Evolutionary conservation across 441 rosid species (phyloP).

Genomic region (Jatropha multifida): DNA sequence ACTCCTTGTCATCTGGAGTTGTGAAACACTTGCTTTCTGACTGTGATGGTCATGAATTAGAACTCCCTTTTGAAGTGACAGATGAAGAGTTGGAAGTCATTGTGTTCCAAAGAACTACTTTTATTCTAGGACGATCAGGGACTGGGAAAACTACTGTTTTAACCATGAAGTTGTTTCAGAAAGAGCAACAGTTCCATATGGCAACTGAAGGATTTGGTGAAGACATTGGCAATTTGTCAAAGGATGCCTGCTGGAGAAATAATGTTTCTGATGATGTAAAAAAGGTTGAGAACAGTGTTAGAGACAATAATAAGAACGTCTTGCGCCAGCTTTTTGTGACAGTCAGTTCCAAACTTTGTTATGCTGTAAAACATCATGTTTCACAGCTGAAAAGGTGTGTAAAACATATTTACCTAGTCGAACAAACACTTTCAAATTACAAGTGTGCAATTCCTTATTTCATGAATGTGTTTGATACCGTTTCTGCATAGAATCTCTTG

Average conservation of each 20-base stretch:
- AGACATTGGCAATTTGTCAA: background rate
- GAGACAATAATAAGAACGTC: conserved; percentile 12
- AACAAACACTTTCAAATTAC: background rate
- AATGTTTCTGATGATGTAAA: background rate
- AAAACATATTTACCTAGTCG: background rate
- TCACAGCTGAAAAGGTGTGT: conserved; percentile 45
- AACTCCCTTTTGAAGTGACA: conserved; percentile 54
- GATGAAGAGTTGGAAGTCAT: conserved; percentile 41
- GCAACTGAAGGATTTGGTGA: conserved; percentile 29
- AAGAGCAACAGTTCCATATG: conserved; percentile 33
- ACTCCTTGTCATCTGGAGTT: conserved; percentile 36
- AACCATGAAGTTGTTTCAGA: conserved; percentile 44
- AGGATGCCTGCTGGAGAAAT: background rate
- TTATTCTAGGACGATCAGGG: conserved; percentile 59
- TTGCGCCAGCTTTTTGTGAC: conserved; percentile 56
- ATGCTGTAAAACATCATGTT: conserved; percentile 45
- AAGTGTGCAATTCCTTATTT: background rate
- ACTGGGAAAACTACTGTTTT: conserved; percentile 62
- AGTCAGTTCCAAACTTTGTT: conserved; percentile 48
- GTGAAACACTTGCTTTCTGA: conserved; percentile 44
- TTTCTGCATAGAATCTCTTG: background rate
- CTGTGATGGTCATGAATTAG: conserved; percentile 37
- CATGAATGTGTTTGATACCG: too few relatives aligned
- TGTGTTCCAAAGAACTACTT: conserved; percentile 34
- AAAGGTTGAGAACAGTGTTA: conserved; percentile 8